A percentile compares a stretch with the other conserved stretches of the same genome.
Conservation (phyloP, 768 basidiomycete species). For the Dacryopinax primogenitus region DNA sequence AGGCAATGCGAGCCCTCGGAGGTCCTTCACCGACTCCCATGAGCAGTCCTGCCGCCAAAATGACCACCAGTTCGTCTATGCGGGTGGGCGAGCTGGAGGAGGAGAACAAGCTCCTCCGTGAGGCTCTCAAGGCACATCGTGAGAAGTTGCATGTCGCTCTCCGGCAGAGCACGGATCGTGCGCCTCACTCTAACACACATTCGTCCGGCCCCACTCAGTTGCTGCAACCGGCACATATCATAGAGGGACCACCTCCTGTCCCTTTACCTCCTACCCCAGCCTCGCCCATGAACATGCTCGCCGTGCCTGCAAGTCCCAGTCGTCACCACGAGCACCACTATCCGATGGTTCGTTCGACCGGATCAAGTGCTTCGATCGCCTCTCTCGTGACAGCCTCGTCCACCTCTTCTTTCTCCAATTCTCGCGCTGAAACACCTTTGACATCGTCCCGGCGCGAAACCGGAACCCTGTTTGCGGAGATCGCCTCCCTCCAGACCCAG, state of each 20-base stretch:
- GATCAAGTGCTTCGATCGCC: neutral
- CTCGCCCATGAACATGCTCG: neutral
- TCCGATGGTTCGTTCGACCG: neutral
- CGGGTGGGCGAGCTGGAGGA: constrained; percentile 5
- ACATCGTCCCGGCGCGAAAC: neutral
- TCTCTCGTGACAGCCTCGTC: neutral
- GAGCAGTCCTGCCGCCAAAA: neutral
- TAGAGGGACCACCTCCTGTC: neutral
- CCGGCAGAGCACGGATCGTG: constrained; percentile 2
- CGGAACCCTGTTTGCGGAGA: neutral
- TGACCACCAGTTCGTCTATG: neutral
- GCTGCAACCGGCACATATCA: neutral
- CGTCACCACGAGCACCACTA: neutral
- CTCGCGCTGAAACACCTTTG: neutral
- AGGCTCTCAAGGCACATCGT: neutral
- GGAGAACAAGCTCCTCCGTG: constrained; percentile 7
- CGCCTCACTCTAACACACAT: neutral
- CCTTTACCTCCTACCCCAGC: neutral
- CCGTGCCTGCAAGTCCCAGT: neutral
- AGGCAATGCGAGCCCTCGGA: neutral
- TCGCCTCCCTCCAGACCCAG: neutral
- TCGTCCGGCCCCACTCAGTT: neutral
- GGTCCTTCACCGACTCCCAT: neutral
- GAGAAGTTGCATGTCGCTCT: neutral
- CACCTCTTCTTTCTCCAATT: neutral